These are phyloP conservation scores for Kockovaella imperatae DNA, from an alignment of 768 basidiomycete species.

Conservation along the genomic window DNA sequence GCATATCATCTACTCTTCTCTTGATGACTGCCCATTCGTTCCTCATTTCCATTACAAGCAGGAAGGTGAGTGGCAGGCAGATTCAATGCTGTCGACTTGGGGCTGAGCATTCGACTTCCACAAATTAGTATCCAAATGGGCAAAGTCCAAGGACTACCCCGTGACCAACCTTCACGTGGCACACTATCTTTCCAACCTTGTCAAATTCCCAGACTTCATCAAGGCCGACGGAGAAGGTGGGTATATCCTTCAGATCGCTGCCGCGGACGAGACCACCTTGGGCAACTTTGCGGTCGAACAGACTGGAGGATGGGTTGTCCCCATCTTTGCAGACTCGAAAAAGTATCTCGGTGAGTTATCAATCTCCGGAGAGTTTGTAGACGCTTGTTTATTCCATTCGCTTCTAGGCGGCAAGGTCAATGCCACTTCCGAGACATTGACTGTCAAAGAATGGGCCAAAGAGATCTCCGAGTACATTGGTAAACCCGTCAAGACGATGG, in stretches of 20 bases:
- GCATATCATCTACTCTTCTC: constrained; percentile 22
- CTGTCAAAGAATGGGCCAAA: neutral
- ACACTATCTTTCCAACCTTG: neutral
- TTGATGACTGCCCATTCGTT: constrained; percentile 10
- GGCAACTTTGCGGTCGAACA: neutral
- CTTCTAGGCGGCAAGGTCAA: neutral
- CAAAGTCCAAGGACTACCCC: neutral
- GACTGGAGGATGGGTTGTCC: neutral
- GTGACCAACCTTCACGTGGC: neutral
- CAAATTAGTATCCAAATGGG: neutral
- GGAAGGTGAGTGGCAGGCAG: neutral
- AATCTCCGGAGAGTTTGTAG: neutral
- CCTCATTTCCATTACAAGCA: neutral
- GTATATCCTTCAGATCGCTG: neutral
- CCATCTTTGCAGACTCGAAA: neutral
- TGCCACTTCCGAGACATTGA: neutral
- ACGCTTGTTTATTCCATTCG: neutral
- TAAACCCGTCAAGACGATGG: neutral
- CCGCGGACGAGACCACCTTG: neutral
- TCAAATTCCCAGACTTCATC: neutral
- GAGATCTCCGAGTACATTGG: neutral
- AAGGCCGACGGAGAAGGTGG: neutral
- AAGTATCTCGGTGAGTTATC: neutral
- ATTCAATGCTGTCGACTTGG: too few relatives aligned
- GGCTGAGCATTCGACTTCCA: neutral